Percentiles rank a stretch among this genome's conserved stretches.
These are phyloP conservation scores for Volutella citrinella DNA, from an alignment of 2,329 filamentous ascomycete species.

Conservation along the genomic window DNA sequence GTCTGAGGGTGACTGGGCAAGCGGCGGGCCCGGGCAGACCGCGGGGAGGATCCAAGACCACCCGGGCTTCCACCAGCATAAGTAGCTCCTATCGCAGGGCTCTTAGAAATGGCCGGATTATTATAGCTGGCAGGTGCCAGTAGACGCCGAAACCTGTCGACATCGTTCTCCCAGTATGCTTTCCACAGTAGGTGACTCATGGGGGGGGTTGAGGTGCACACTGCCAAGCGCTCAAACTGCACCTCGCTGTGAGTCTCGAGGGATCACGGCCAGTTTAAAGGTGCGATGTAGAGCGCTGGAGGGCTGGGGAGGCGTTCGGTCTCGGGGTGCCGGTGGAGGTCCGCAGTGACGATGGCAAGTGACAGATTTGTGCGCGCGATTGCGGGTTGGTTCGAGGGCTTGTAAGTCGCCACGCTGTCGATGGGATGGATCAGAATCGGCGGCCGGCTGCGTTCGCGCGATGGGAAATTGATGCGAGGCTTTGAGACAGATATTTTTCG, in stretches of 20 bases:
- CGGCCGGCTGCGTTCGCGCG: no score
- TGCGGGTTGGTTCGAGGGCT: conserved; percentile 11
- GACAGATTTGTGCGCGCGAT: no score
- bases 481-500: conserved; percentile 8
- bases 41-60: conserved; percentile 47
- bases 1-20: conserved; percentile 47
- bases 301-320: conserved; percentile 11
- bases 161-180: conserved; percentile 95
- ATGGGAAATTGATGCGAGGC: conserved; percentile 9
- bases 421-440: conserved; percentile 9
- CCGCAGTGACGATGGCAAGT: no score
- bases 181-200: conserved; percentile 98
- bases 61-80: conserved; percentile 38
- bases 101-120: conserved; percentile 53
- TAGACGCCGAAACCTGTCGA: conserved; percentile 88
- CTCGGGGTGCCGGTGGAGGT: conserved; percentile 3
- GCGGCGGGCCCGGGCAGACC: conserved; percentile 50
- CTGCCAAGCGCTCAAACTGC: conserved; percentile 56
- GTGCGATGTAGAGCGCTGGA: conserved; percentile 45
- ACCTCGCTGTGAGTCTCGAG: conserved; percentile 84
- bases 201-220: conserved; percentile 38
- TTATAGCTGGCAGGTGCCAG: conserved; percentile 69
- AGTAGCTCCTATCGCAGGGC: conserved; percentile 41
- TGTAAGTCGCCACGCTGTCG: conserved; percentile 23
- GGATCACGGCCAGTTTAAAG: conserved; percentile 94